Base-by-base conservation (phyloP, 83 land plant species). In the Isoetes engelmannii region DNA sequence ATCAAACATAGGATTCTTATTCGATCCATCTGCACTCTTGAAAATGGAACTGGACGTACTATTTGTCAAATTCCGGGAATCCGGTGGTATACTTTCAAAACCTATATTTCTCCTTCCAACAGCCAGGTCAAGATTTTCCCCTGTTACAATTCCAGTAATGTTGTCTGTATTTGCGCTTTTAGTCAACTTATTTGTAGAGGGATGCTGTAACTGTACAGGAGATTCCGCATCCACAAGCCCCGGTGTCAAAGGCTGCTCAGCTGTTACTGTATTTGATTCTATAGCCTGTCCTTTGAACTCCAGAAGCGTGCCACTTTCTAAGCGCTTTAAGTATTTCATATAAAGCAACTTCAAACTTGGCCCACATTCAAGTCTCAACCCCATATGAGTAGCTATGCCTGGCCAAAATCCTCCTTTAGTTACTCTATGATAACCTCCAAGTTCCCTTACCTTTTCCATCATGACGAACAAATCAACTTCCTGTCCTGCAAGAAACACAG, bases 341-440 rank as follows among this genome's bases (percentile, higher is more conserved):
- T 48, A 76, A 6, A 76, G 62, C 15, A 76, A 49, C 55, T 76
- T 76, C 62, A 76, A 6, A 45, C 69, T 61, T 7, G 75, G 75
- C 17, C 74, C 79, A 65, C 79, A 64, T 18, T 65, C 68, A 13
- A 0, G 17, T 57, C 75, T 74, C 5, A 76, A 58, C 45, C 79
- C 79, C 43, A 71, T 48, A 15, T 42, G 43, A 4, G 63, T 46
- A 15, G 79, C 54, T 28, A 76, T 47, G 8, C 9, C 47, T 9
- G 69, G 19, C 79, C 79, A 76, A 45, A 54, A 51, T 43, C 48
- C 56, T 6, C 43, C 57, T n/a, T 63, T 51, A 9, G 75, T 71
- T 7, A 70, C 74, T 49, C 65, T 71, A 17, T 56, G 13, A 47
- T 65, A 76, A 15, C 79, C 79, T 3, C 79, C 79, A 59, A 50